Evolutionary conservation across 441 rosid species (phyloP).

Genomic region (Brassica balearica): DNA sequence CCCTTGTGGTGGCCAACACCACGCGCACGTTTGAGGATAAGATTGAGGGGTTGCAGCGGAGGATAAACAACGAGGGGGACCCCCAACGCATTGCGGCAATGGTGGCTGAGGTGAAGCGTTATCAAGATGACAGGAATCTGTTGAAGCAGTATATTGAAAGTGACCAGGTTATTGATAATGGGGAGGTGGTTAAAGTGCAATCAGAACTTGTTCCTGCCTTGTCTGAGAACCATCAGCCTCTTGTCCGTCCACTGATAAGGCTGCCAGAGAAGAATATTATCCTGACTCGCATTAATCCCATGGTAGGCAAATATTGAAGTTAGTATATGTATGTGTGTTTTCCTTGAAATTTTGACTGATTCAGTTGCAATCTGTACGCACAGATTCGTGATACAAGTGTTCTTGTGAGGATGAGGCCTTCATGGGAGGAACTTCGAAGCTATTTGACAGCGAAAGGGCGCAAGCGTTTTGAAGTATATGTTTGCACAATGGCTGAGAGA

Average conservation of each 20-base stretch:
- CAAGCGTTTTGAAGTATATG: conserved; percentile 99
- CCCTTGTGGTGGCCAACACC: conserved; percentile 93
- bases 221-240: conserved; percentile 78
- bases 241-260: conserved; percentile 86
- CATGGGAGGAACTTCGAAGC: conserved; percentile 96
- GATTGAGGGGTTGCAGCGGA: conserved; percentile 82
- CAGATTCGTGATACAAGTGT: conserved; percentile 99
- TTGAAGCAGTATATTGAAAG: conserved; percentile 89
- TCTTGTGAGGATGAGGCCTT: conserved; percentile 98
- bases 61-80: conserved; percentile 72
- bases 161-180: conserved; percentile 91
- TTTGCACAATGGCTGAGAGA: conserved; percentile 99
- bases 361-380: not conserved
- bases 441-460: conserved; percentile 97
- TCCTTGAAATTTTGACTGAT: too few species aligned
- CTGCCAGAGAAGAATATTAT: conserved; percentile 83
- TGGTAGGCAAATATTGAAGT: conserved; percentile 55
- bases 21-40: conserved; percentile 95
- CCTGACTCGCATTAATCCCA: conserved; percentile 94
- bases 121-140: conserved; percentile 86
- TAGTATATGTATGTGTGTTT: conserved; percentile 5
- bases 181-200: conserved; percentile 78
- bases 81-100: conserved; percentile 73
- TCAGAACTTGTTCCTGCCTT: conserved; percentile 79
- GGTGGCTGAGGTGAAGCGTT: conserved; percentile 83